These are phyloP conservation scores for Pseudogymnoascus sp. DNA, from an alignment of 2,329 filamentous ascomycete species.

Conservation along the genomic window DNA sequence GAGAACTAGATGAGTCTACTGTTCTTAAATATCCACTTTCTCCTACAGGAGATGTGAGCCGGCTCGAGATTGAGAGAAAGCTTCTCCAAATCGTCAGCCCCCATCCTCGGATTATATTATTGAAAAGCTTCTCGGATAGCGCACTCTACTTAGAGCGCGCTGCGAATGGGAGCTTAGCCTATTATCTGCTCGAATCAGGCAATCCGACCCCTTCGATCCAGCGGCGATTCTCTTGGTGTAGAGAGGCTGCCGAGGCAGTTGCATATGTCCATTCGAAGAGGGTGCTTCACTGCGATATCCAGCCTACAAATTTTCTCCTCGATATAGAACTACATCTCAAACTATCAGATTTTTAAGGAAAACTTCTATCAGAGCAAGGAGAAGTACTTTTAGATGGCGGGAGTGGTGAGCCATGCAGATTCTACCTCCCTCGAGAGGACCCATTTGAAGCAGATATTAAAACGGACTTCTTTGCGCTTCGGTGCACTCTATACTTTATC, in stretches of 20 bases:
- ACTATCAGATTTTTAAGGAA: slow-evolving; percentile 18
- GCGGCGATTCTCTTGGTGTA: neutral
- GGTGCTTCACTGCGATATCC: slow-evolving; percentile 15
- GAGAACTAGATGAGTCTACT: too few species aligned
- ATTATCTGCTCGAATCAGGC: neutral
- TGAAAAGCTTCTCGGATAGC: too few species aligned
- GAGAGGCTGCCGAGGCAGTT: slow-evolving; percentile 15
- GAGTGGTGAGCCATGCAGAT: slow-evolving; percentile 15
- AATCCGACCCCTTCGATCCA: slow-evolving; percentile 8
- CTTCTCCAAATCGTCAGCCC: too few species aligned
- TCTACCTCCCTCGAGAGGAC: slow-evolving; percentile 18
- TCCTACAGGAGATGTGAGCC: too few species aligned
- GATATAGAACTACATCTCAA: slow-evolving; percentile 14
- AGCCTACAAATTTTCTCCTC: slow-evolving; percentile 16
- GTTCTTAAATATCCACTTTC: too few species aligned
- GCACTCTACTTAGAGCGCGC: slow-evolving; percentile 15
- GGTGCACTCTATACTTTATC: slow-evolving; percentile 21
- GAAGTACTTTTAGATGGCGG: slow-evolving; percentile 15
- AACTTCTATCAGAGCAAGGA: slow-evolving; percentile 15
- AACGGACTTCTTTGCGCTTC: slow-evolving; percentile 22
- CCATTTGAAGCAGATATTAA: slow-evolving; percentile 13
- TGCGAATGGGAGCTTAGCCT: slow-evolving; percentile 11
- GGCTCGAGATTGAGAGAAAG: too few species aligned
- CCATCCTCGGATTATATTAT: too few species aligned
- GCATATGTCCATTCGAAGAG: slow-evolving; percentile 14